phyloP scores from a whole-genome alignment of 148 eudicot species.

The Silene uniflora region DNA sequence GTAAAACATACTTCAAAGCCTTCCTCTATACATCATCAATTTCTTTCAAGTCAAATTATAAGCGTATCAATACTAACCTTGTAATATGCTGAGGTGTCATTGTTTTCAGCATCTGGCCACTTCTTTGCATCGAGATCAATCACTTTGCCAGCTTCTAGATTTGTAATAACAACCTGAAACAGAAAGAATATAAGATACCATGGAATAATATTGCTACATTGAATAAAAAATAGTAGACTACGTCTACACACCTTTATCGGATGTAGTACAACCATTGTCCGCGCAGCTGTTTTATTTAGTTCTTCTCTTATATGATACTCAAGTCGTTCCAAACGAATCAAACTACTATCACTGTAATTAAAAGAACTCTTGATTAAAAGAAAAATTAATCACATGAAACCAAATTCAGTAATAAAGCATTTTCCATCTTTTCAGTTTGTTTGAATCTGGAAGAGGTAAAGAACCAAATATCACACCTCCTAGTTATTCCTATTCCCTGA shows the following conservation, averaged over 20 bases:
- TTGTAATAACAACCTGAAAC: conserved; percentile 80
- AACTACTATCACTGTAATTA: conserved; percentile 67
- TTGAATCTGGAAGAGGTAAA: not conserved
- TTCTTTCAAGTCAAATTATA: not conserved
- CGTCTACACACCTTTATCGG: conserved; percentile 82
- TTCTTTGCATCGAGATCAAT: conserved; percentile 85
- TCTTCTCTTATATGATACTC: conserved; percentile 92
- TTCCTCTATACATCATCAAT: too few species aligned
- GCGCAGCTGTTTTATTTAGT: conserved; percentile 74
- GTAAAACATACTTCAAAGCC: too few species aligned
- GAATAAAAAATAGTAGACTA: conserved; percentile 17
- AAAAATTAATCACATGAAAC: not conserved
- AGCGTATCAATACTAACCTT: conserved; percentile 40
- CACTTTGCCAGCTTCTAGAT: conserved; percentile 61
- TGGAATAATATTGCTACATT: not conserved
- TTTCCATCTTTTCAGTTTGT: not conserved
- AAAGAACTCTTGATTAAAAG: too few species aligned
- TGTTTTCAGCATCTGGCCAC: conserved; percentile 86
- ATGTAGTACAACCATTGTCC: conserved; percentile 75
- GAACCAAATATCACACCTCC: conserved; percentile 46
- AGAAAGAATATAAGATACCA: conserved; percentile 16
- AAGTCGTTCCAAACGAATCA: conserved; percentile 69
- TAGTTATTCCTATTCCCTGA: conserved; percentile 88
- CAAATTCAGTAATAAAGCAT: not conserved
- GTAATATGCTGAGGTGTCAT: conserved; percentile 60